Base-by-base conservation (phyloP, 257 asterid genomes). In the Craterostigma plantagineum region DNA sequence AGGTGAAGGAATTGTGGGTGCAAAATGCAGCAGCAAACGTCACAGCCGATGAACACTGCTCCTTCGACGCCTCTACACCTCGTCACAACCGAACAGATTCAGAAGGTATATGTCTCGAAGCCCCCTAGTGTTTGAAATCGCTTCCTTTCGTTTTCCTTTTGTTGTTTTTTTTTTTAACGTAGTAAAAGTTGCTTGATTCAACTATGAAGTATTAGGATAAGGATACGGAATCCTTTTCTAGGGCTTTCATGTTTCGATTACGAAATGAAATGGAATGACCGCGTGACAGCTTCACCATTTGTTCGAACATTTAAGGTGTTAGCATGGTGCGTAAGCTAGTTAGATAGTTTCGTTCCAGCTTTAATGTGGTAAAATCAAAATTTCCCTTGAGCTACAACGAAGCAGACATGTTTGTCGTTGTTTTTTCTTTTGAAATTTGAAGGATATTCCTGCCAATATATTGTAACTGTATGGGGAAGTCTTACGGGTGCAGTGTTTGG, bases 1-100 rank as follows among this genome's bases (percentile, higher is more conserved):
- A 23, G 30, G 4, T 23, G 30, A 23, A 23, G 2, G 6, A 23
- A 23, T 23, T 23, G 30, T 6, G 40, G 16, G 16, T 11, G 4
- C 10, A 41, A 8, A 41, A 41, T 41, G 45, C 45, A 41, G 48
- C 48, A 43, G 48, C 30, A 14, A 18, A 33, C 48, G 35, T 66
- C 56, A 38, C 68, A 49, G 48, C 4, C 65, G 48, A 57, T 66
- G 76, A 77, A 69, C 58, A 60, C 95, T 35, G 57, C 66, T 45
- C 62, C 72, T 15, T 51, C 86, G 8, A 43, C 69, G 52, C 73
- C 86, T 42, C 75, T 78, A 43, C 67, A 62, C 41, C 77, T 76
- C 68, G 68, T 86, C 63, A 68, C 95, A 58, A 81, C 93, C 33
- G 97, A 86, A 62, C 95, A 81, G 92, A 81, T 86, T 81, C 97